Conservation (phyloP, 352 stramenopile species). For the Globisporangium carolinianum region DNA sequence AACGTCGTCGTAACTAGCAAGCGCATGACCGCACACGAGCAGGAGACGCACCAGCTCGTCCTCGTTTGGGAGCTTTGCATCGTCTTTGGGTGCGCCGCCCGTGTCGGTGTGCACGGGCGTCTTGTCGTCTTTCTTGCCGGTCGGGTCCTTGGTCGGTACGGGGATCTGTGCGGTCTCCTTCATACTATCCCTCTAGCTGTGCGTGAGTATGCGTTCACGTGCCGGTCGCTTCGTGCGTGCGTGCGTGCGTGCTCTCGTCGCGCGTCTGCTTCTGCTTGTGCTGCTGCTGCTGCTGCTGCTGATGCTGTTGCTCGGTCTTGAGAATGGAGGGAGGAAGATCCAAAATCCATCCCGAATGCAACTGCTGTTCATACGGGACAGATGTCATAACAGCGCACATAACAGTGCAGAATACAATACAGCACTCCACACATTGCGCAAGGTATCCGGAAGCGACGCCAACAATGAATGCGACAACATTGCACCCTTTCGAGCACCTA, state of each 20-base stretch:
- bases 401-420: too few relatives aligned
- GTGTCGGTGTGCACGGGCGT: conserved; percentile 14
- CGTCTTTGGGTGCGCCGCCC: conserved; percentile 15
- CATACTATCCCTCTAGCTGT: conserved; percentile 25
- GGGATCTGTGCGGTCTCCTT: conserved; percentile 59
- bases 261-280: neutral
- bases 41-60: conserved; percentile 59
- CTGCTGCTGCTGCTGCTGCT: neutral
- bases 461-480: too few relatives aligned
- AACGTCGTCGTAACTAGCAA: too few relatives aligned
- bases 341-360: too few relatives aligned
- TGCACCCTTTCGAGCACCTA: too few relatives aligned
- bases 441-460: too few relatives aligned
- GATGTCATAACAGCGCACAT: too few relatives aligned
- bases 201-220: neutral
- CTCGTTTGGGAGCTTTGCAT: conserved; percentile 23
- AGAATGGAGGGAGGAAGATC: too few relatives aligned
- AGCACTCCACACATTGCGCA: too few relatives aligned
- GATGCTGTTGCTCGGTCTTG: too few relatives aligned
- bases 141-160: conserved; percentile 54
- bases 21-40: neutral
- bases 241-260: neutral
- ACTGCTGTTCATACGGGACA: too few relatives aligned
- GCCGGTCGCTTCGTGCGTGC: neutral
- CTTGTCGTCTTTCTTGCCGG: conserved; percentile 34